phyloP scores from a whole-genome alignment of 2,329 filamentous ascomycete species.

The Colletotrichum higginsianum region DNA sequence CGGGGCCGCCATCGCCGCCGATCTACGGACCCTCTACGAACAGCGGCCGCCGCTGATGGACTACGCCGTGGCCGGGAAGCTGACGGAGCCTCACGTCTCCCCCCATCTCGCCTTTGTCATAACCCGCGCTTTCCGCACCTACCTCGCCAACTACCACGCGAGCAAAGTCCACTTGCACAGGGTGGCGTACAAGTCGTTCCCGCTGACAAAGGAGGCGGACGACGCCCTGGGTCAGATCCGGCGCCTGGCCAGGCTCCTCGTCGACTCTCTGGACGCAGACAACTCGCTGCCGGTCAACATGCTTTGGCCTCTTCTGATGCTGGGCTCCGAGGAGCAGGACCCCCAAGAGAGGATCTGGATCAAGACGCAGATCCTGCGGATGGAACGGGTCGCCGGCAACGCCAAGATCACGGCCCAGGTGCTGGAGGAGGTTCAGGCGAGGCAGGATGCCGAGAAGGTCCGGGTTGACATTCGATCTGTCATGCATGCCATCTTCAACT shows the following conservation, averaged over 20 bases:
- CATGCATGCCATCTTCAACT: constrained; percentile 65
- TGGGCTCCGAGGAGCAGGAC: constrained; percentile 69
- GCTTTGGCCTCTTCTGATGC: constrained; percentile 71
- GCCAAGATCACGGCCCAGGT: constrained; percentile 62
- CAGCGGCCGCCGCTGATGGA: constrained; percentile 69
- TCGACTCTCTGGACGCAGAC: constrained; percentile 56
- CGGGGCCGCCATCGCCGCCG: constrained; percentile 64
- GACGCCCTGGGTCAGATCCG: constrained; percentile 66
- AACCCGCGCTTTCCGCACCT: constrained; percentile 68
- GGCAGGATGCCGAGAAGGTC: constrained; percentile 57
- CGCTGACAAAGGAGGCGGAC: constrained; percentile 64
- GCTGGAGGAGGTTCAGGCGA: constrained; percentile 60
- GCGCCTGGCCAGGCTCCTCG: constrained; percentile 61
- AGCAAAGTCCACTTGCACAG: constrained; percentile 70
- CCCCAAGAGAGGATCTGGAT: constrained; percentile 65
- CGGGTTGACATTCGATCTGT: constrained; percentile 62
- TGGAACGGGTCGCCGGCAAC: constrained; percentile 62
- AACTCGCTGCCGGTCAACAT: constrained; percentile 68
- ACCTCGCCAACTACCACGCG: constrained; percentile 70
- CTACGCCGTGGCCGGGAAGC: constrained; percentile 66
- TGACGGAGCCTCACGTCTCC: constrained; percentile 64
- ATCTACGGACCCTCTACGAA: constrained; percentile 65
- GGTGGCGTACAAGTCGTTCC: constrained; percentile 69
- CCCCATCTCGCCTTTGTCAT: constrained; percentile 64
- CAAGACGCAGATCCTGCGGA: constrained; percentile 61